Percentiles rank a stretch among this genome's conserved stretches.
Evolutionary conservation across 129 eudicot genomes (phyloP).

Genomic region (Calendula officinalis): DNA sequence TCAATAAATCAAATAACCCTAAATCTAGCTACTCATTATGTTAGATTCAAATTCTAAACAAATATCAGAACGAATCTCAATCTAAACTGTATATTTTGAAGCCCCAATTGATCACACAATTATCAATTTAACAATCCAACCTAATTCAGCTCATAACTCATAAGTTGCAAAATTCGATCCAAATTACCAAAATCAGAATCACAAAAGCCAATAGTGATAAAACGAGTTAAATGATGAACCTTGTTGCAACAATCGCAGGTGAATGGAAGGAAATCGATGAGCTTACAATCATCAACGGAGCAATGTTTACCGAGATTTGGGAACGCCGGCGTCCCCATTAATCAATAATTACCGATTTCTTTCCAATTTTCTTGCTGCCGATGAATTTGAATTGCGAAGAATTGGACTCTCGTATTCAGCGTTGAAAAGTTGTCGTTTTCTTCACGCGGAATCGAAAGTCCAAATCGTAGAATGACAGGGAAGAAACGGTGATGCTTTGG

Average conservation of each 20-base stretch:
- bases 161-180: not conserved
- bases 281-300: slow-evolving; percentile 75
- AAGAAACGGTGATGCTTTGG: not conserved
- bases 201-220: slow-evolving; percentile 3
- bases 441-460: slow-evolving; percentile 43
- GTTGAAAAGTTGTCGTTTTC: slow-evolving; percentile 24
- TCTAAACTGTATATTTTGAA: slow-evolving; percentile 3
- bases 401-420: slow-evolving; percentile 37
- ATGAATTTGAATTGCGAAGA: not conserved
- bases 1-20: not conserved
- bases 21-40: not conserved
- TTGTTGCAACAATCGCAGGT: slow-evolving; percentile 91
- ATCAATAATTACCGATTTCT: not conserved
- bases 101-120: slow-evolving; percentile 8
- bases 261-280: slow-evolving; percentile 91
- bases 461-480: slow-evolving; percentile 26
- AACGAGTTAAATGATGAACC: slow-evolving; percentile 25
- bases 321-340: slow-evolving; percentile 94
- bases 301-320: slow-evolving; percentile 95
- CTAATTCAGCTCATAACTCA: slow-evolving; percentile 3
- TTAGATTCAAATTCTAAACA: not conserved
- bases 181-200: not conserved
- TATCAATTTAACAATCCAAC: slow-evolving; percentile 5
- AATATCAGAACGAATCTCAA: not conserved
- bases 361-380: not conserved